A percentile compares a stretch with the other conserved stretches of the same genome.
These are phyloP conservation scores for Microglena sp. DNA, from an alignment of 139 green algal genomes.

Conservation along the genomic window DNA sequence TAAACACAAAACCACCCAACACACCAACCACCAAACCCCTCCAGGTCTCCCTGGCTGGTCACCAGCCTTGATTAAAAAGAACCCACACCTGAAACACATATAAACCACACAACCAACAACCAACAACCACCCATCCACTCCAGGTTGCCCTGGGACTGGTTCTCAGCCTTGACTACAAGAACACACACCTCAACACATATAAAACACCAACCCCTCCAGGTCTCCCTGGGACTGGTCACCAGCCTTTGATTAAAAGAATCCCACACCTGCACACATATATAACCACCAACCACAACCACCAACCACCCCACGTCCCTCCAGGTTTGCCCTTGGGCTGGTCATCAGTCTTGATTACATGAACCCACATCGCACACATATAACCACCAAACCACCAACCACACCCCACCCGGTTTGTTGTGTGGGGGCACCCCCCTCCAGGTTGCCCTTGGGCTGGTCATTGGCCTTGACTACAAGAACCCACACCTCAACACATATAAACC, in stretches of 20 bases:
- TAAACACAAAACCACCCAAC: neutral
- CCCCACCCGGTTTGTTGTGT: neutral
- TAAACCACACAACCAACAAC: neutral
- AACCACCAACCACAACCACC: neutral
- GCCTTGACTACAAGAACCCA: slow-evolving; percentile 84
- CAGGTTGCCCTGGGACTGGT: slow-evolving; percentile 74
- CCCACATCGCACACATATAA: slow-evolving; percentile 69
- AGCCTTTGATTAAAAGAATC: neutral
- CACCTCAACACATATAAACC: slow-evolving; percentile 43
- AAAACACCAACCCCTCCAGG: neutral
- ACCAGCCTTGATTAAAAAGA: slow-evolving; percentile 81
- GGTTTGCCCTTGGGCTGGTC: neutral
- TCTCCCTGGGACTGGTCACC: neutral
- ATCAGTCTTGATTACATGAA: neutral
- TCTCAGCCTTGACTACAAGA: slow-evolving; percentile 75
- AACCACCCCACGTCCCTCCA: neutral
- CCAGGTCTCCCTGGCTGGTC: slow-evolving; percentile 69
- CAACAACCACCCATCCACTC: neutral
- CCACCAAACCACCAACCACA: neutral
- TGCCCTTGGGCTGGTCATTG: slow-evolving; percentile 73
- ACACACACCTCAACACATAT: slow-evolving; percentile 56
- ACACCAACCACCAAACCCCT: too few relatives aligned
- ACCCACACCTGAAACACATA: neutral
- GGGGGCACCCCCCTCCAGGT: slow-evolving; percentile 29
- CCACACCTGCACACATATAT: neutral